Base-by-base conservation (phyloP, 768 basidiomycete species). In the Saitozyma sp. region DNA sequence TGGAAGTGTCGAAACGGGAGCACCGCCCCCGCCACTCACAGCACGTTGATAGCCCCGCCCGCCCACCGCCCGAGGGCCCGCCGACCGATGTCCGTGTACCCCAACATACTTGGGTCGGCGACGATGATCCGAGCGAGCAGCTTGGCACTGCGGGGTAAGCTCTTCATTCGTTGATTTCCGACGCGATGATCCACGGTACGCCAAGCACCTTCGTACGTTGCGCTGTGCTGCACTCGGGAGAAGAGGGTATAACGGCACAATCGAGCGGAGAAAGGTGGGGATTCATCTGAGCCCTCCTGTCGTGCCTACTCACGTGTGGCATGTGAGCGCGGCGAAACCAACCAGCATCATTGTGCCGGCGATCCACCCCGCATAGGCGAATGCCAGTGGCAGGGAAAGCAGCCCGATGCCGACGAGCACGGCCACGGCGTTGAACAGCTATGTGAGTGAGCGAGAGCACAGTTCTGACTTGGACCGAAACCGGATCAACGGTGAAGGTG, bases 401-500 rank as follows among this genome's bases (percentile, higher is more conserved):
- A 95, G 88, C 5, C 92, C 92, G 65, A 94, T 88, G 7, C 92
- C 92, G 17, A 92, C 82, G 10, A 95, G 81, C 41, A 93, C 89
- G 13, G 91, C 91, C 40, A 88, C 89, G 9, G 88, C 88, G 70
- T 94, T 94, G 79, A 92, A 92, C n/a, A 95, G 80, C 91, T 91
- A 50, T 50, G 10, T 37, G 17, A 17, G 45, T 46, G 45, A 46
- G 45, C n/a, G 29, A 5, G 29, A 29, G 29, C 29, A 29, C 29
- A 29, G 29, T 29, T 29, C 29, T 29, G 29, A 29, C 29, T 29
- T 29, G 29, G 29, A 29, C 29, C 29, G 5, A 5, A 29, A 29
- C 29, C 29, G 5, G 29, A 29, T 29, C 29, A 29, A 29, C 2
- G 29, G 29, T 29, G 29, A 29, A 29, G 29, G 29, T 29, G 29